Conservation (phyloP, 2,329 filamentous ascomycete species). For the Daldinia sp. region DNA sequence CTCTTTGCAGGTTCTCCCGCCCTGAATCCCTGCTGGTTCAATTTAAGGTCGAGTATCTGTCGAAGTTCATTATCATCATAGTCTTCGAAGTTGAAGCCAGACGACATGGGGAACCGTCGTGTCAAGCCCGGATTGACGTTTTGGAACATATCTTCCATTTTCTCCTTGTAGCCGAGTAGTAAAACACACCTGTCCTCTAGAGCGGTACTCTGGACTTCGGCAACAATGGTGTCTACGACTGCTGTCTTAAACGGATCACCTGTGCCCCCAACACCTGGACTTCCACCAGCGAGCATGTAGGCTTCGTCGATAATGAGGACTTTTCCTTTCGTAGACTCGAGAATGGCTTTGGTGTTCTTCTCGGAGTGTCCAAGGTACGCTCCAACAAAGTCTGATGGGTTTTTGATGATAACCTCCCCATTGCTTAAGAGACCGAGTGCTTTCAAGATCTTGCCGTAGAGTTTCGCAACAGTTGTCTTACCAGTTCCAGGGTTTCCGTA, state of each 20-base stretch:
- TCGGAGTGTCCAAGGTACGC: constrained; percentile 74
- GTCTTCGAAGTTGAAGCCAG: constrained; percentile 77
- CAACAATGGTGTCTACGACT: constrained; percentile 80
- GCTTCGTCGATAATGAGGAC: constrained; percentile 86
- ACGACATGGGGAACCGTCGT: constrained; percentile 72
- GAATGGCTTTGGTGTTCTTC: constrained; percentile 76
- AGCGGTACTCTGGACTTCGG: constrained; percentile 75
- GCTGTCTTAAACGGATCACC: constrained; percentile 67
- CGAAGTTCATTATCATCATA: constrained; percentile 70
- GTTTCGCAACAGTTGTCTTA: constrained; percentile 51
- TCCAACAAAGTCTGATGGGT: constrained; percentile 79
- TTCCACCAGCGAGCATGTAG: constrained; percentile 70
- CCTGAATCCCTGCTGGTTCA: constrained; percentile 66
- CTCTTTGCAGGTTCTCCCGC: constrained; percentile 64
- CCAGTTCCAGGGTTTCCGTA: constrained; percentile 50
- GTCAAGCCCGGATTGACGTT: constrained; percentile 77
- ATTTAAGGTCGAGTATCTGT: constrained; percentile 72
- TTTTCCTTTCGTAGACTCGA: constrained; percentile 75
- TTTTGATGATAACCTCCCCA: constrained; percentile 72
- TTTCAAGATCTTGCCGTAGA: constrained; percentile 49
- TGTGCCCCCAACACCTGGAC: constrained; percentile 45
- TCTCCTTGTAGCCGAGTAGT: constrained; percentile 75
- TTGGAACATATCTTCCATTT: constrained; percentile 80
- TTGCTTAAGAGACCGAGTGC: constrained; percentile 55
- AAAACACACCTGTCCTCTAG: constrained; percentile 80